phyloP scores from a whole-genome alignment of 2,329 filamentous ascomycete genomes.

The Diplodia sapinea region DNA sequence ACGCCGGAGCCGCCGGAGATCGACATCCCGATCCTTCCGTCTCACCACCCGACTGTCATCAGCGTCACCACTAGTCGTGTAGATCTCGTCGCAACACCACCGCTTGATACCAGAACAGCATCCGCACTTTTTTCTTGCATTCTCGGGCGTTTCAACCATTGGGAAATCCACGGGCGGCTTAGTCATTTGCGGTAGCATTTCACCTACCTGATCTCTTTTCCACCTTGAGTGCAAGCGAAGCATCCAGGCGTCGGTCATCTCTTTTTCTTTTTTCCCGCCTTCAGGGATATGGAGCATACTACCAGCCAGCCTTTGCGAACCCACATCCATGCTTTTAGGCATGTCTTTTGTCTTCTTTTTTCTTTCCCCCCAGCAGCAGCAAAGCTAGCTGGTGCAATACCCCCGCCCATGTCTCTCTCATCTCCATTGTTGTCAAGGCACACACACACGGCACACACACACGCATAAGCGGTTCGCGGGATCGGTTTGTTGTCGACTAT shows the following conservation, averaged over 20 bases:
- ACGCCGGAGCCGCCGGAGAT: background rate
- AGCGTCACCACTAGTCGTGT: conserved; percentile 14
- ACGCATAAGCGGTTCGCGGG: too few species aligned
- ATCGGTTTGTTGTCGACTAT: too few species aligned
- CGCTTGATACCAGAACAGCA: background rate
- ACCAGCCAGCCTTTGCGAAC: background rate
- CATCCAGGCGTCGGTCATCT: background rate
- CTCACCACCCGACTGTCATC: background rate
- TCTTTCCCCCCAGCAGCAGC: too few species aligned
- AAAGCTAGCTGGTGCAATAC: too few species aligned
- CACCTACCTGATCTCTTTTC: background rate
- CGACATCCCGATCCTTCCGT: conserved; percentile 14
- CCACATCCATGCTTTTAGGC: too few species aligned
- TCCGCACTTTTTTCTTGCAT: conserved; percentile 1
- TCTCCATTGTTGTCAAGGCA: too few species aligned
- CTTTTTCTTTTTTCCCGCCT: background rate
- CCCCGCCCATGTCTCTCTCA: too few species aligned
- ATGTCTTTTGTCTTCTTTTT: too few species aligned
- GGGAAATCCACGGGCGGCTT: background rate
- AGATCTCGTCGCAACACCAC: background rate
- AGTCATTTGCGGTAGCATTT: background rate
- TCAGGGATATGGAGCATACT: background rate
- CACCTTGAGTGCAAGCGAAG: background rate
- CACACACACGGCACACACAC: too few species aligned
- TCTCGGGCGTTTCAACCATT: background rate